These are phyloP conservation scores for Lagenaria siceraria DNA, from an alignment of 306 rosid genomes.

Conservation along the genomic window DNA sequence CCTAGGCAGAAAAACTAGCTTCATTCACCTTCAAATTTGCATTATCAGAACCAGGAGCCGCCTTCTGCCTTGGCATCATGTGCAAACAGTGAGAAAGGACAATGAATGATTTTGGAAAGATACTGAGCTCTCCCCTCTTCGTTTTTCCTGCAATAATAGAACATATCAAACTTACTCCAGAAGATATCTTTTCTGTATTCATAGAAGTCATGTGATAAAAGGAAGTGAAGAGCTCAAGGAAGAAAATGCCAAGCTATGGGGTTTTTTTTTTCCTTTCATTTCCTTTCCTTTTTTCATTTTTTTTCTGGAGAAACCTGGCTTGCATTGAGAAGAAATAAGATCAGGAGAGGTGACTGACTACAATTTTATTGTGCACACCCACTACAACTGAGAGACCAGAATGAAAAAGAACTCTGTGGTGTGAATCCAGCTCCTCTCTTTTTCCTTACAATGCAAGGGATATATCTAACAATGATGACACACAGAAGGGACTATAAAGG, in stretches of 20 bases:
- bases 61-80: constrained; percentile 79
- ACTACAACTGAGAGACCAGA: neutral
- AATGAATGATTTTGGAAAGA: constrained; percentile 52
- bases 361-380: neutral
- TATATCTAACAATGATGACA: neutral
- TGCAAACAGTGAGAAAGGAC: constrained; percentile 71
- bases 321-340: too few species aligned
- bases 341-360: neutral
- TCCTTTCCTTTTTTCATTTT: too few species aligned
- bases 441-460: neutral
- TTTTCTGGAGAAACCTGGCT: too few species aligned
- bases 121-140: constrained; percentile 81
- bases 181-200: neutral
- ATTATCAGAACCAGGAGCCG: constrained; percentile 43
- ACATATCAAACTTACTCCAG: neutral
- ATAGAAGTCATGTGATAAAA: neutral
- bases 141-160: constrained; percentile 47
- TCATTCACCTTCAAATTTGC: constrained; percentile 42
- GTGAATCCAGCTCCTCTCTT: neutral
- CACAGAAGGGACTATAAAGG: neutral
- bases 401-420: neutral
- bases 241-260: neutral
- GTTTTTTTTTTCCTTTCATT: neutral
- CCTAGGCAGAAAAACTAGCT: neutral
- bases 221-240: neutral